A percentile compares a stretch with the other conserved stretches of the same genome.
phyloP scores from a whole-genome alignment of 768 basidiomycete species.

The Pholiota molesta region DNA sequence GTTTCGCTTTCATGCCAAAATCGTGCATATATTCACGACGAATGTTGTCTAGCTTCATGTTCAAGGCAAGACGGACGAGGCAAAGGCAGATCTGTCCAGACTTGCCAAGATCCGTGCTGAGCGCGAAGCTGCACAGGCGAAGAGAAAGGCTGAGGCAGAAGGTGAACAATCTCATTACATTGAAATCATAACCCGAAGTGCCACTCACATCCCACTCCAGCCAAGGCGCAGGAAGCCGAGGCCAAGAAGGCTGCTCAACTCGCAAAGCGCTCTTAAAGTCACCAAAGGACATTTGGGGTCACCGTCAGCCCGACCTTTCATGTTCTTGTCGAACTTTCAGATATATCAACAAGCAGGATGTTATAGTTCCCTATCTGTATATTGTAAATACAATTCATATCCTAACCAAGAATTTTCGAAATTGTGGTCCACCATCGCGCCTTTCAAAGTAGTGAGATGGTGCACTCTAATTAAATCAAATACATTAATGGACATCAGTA shows the following conservation, averaged over 20 bases:
- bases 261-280: constrained; percentile 20
- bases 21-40: background rate
- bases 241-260: constrained; percentile 58
- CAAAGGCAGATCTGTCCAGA: constrained; percentile 85
- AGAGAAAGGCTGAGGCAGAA: constrained; percentile 87
- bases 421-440: background rate
- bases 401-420: background rate
- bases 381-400: background rate
- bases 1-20: constrained; percentile 17
- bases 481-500: background rate
- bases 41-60: constrained; percentile 54
- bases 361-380: background rate
- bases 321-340: background rate
- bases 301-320: too few relatives aligned
- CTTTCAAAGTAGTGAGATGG: background rate
- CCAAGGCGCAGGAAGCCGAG: constrained; percentile 65
- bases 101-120: constrained; percentile 86
- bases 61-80: constrained; percentile 88
- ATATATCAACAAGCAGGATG: background rate
- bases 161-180: constrained; percentile 45
- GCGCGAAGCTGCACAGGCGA: constrained; percentile 85
- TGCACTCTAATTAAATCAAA: background rate
- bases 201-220: constrained; percentile 34
- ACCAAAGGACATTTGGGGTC: background rate
- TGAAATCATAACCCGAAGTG: background rate